A percentile compares a stretch with the other conserved stretches of the same genome.
Evolutionary conservation across 164 flowering plant species (phyloP).

Genomic region (Vitis rotundifolia): DNA sequence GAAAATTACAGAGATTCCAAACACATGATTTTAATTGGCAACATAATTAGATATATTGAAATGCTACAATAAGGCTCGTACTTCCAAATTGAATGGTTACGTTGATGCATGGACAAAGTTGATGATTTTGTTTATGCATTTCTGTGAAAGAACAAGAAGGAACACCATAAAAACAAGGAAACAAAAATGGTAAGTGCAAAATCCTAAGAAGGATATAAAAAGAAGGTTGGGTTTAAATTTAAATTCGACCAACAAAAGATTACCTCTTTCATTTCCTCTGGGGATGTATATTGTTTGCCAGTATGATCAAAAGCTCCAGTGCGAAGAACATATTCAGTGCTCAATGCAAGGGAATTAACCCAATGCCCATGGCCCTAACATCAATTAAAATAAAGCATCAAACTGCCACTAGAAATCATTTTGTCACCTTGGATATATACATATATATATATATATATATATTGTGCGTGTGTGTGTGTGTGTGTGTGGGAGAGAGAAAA

Average conservation of each 20-base stretch:
- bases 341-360: constrained; percentile 93
- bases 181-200: neutral
- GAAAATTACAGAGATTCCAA: too few relatives aligned
- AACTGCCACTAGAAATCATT: too few relatives aligned
- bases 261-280: constrained; percentile 96
- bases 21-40: too few relatives aligned
- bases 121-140: neutral
- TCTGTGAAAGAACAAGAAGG: neutral
- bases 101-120: too few relatives aligned
- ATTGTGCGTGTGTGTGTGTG: too few relatives aligned
- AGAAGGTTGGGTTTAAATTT: neutral
- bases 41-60: too few relatives aligned
- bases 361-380: constrained; percentile 95
- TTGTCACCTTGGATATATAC: neutral
- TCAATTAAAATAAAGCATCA: neutral
- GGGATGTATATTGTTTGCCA: constrained; percentile 68
- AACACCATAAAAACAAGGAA: neutral
- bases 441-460: neutral
- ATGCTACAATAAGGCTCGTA: too few relatives aligned
- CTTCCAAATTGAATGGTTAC: too few relatives aligned
- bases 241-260: neutral
- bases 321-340: constrained; percentile 94
- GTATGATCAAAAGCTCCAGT: constrained; percentile 97
- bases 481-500: neutral
- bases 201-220: neutral